Evolutionary conservation across 352 stramenopile species (phyloP), one percentile per base, ranked within the genome.

Genomic region (Phytophthora macrochlamydospora): DNA sequence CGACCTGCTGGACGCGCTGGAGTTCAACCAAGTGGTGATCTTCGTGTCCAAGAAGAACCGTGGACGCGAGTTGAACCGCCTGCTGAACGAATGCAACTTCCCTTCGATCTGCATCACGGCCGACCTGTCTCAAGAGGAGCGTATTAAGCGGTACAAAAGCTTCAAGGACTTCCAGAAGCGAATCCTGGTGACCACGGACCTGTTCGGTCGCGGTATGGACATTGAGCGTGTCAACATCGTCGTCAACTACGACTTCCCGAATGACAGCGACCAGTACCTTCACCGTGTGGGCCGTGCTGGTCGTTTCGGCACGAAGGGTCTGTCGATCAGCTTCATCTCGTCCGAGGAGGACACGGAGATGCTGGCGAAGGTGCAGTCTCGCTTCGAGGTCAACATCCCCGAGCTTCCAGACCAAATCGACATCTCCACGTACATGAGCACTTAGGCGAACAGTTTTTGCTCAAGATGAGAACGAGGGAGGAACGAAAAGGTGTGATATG

Each of bases 201-300:
- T 99, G 61, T 99, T 99, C 74, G 98, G 98, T 52, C 97, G 98
- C 86, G 98, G 98, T 71, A 99, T 99, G 87, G 98, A 99, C 93
- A 99, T 99, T 78, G 97, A 99, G 85, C 95, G 97, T 76, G 98
- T 99, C 51, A 99, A 99, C 88, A 98, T 99, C 67, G 98, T 99
- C 43, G 98, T 99, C 74, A 99, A 99, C 92, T 99, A 99, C 81
- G 98, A 99, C 78, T 99, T 99, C 85, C 97, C 98, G 59, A 97
- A 97, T 62, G 91, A 96, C 76, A 92, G 87, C 44, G 98, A 99
- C 86, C 95, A 99, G 79, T 99, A 99, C 84, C 87, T 99, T 51
- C 98, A 99, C 83, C 94, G 98, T 72, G 91, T 99, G 30, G 98
- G 98, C 65, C 95, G 98, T 82, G 98, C 98, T 24, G 98, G 98